phyloP scores from a whole-genome alignment of 805 yeast genomes.

The Geotrichum ghanense region DNA sequence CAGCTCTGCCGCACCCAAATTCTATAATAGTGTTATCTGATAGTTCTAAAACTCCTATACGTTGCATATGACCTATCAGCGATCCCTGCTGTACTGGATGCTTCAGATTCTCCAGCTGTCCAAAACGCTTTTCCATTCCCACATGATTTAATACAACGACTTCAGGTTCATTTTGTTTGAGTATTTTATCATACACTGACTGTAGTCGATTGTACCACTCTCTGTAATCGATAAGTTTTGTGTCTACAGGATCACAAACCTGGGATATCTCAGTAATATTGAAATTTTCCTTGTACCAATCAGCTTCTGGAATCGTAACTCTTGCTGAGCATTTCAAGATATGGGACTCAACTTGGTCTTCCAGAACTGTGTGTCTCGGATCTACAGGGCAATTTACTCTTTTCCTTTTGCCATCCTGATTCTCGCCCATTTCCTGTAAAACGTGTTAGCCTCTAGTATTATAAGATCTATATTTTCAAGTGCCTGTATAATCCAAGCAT shows the following conservation, averaged over 20 bases:
- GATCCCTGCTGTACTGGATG: slow-evolving; percentile 81
- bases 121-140: slow-evolving; percentile 35
- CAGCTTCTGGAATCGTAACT: slow-evolving; percentile 23
- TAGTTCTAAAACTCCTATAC: slow-evolving; percentile 28
- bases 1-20: slow-evolving; percentile 90
- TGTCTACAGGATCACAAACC: no score
- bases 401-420: slow-evolving; percentile 21
- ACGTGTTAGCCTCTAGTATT: slow-evolving; percentile 8
- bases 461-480: slow-evolving; percentile 12
- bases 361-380: slow-evolving; percentile 64
- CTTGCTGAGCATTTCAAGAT: slow-evolving; percentile 41
- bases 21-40: slow-evolving; percentile 38
- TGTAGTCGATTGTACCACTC: slow-evolving; percentile 23
- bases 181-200: slow-evolving; percentile 5
- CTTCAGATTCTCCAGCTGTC: slow-evolving; percentile 46
- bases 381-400: slow-evolving; percentile 72
- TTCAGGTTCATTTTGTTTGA: slow-evolving; percentile 7
- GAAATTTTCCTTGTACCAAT: slow-evolving; percentile 40
- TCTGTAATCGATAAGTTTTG: slow-evolving; percentile 15
- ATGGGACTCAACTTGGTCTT: slow-evolving; percentile 43
- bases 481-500: slow-evolving; percentile 6
- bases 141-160: slow-evolving; percentile 14
- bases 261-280: slow-evolving; percentile 27
- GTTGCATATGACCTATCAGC: slow-evolving; percentile 53
- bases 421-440: slow-evolving; percentile 13